Conservation (phyloP, 1,284 basidiomycete species). For the Irpex lacteus region DNA sequence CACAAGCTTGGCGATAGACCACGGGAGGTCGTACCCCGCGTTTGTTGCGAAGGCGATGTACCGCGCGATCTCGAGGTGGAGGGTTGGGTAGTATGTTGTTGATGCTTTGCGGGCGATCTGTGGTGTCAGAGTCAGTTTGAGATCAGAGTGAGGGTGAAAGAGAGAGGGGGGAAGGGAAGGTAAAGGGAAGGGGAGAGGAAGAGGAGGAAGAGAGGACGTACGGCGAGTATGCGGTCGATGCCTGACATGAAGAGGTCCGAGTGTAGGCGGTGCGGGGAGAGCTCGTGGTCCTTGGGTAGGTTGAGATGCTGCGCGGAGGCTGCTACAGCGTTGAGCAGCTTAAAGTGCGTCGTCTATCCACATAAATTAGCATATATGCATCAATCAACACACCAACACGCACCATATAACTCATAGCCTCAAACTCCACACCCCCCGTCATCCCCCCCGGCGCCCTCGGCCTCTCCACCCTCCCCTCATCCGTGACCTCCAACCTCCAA, state of each 20-base stretch:
- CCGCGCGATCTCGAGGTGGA: constrained; percentile 88
- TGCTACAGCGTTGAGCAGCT: constrained; percentile 77
- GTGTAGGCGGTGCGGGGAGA: constrained; percentile 80
- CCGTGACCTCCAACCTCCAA: constrained; percentile 81
- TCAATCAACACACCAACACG: constrained; percentile 26
- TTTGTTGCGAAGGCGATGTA: constrained; percentile 68
- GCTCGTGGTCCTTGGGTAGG: constrained; percentile 62
- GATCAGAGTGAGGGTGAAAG: neutral
- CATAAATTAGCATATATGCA: too few species aligned
- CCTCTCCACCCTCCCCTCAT: constrained; percentile 82
- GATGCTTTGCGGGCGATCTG: constrained; percentile 93
- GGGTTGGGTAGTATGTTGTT: constrained; percentile 85
- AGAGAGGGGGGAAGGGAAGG: neutral
- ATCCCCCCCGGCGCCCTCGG: constrained; percentile 96
- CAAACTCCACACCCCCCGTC: constrained; percentile 97
- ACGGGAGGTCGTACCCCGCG: constrained; percentile 74
- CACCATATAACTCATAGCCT: constrained; percentile 95
- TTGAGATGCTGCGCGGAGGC: constrained; percentile 60
- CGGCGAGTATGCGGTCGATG: constrained; percentile 78
- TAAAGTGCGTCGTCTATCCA: constrained; percentile 78
- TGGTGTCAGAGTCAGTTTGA: neutral
- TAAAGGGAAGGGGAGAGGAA: too few species aligned
- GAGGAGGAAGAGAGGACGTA: constrained; percentile 29
- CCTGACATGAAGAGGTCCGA: constrained; percentile 84
- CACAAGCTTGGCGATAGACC: constrained; percentile 67